These are phyloP conservation scores for Neofusicoccum kwambonambiense DNA, from an alignment of 2,329 filamentous ascomycete species.

Conservation along the genomic window DNA sequence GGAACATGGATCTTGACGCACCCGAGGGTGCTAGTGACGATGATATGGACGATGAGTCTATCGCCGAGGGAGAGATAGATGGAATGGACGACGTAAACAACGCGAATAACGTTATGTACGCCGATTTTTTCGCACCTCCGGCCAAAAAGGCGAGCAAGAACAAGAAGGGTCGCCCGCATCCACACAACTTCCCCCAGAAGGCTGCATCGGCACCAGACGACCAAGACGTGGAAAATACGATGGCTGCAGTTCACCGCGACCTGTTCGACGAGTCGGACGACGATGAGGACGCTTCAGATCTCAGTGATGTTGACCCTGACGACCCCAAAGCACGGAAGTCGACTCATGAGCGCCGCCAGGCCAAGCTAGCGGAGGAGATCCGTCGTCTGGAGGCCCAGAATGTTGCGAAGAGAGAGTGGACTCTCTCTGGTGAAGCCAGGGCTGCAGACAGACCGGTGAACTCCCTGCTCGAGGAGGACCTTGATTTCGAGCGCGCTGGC, in stretches of 20 bases:
- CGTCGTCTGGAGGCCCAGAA: conserved; percentile 85
- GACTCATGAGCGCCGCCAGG: conserved; percentile 81
- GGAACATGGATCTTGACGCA: conserved; percentile 71
- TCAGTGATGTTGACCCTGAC: conserved; percentile 62
- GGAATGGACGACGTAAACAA: conserved; percentile 61
- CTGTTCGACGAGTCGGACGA: conserved; percentile 75
- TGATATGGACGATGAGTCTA: conserved; percentile 49
- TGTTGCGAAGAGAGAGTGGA: conserved; percentile 88
- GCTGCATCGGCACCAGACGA: conserved; percentile 41
- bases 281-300: conserved; percentile 63
- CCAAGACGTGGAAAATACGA: conserved; percentile 75
- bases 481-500: conserved; percentile 92
- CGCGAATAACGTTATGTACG: conserved; percentile 86
- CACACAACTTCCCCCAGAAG: conserved; percentile 45
- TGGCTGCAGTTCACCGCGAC: conserved; percentile 83
- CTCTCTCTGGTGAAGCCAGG: conserved; percentile 80
- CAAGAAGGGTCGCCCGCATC: conserved; percentile 55
- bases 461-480: conserved; percentile 88
- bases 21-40: conserved; percentile 71
- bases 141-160: conserved; percentile 64
- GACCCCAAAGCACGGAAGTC: conserved; percentile 75
- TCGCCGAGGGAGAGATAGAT: conserved; percentile 56
- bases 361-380: conserved; percentile 85
- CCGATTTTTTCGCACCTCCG: conserved; percentile 90
- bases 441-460: conserved; percentile 82